Evolutionary conservation across 192 early-diverging fungal species (phyloP).

Genomic region (Lobulomyces angularis): DNA sequence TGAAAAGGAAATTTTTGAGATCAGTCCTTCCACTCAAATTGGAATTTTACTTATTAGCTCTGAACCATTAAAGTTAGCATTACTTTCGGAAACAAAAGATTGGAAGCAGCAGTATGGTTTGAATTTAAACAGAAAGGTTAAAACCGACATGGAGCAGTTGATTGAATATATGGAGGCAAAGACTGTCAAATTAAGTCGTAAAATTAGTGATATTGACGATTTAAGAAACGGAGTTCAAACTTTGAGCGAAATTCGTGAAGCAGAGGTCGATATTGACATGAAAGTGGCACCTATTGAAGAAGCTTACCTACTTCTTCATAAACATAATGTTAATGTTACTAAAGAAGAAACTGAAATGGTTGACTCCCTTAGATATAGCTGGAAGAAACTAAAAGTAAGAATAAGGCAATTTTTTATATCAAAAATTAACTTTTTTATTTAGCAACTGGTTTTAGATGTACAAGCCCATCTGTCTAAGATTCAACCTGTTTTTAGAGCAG

Average conservation of each 20-base stretch:
- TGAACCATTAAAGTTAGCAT: constrained; percentile 49
- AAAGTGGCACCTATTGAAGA: constrained; percentile 54
- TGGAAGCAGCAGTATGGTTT: constrained; percentile 58
- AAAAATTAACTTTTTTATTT: no score
- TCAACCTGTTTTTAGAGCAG: constrained; percentile 51
- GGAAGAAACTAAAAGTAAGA: constrained; percentile 61
- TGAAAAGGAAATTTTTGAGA: constrained; percentile 45
- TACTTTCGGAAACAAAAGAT: constrained; percentile 50
- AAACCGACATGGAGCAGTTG: constrained; percentile 51
- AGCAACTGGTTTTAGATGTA: constrained; percentile 43
- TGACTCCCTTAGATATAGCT: constrained; percentile 52
- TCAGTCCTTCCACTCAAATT: constrained; percentile 43
- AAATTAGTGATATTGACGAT: constrained; percentile 54
- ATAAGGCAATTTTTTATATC: no score
- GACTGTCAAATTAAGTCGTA: constrained; percentile 37
- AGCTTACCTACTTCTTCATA: constrained; percentile 44
- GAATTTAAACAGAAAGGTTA: constrained; percentile 51
- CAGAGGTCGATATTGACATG: constrained; percentile 58
- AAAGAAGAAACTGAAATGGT: constrained; percentile 60
- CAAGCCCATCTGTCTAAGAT: constrained; percentile 48
- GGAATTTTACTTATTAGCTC: constrained; percentile 44
- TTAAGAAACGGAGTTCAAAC: constrained; percentile 47
- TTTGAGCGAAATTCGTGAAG: constrained; percentile 44
- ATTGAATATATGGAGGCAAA: constrained; percentile 59
- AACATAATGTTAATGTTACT: constrained; percentile 45